Evolutionary conservation across 2,329 filamentous ascomycete species (phyloP).

Genomic region (Nigrospora sphaerica): DNA sequence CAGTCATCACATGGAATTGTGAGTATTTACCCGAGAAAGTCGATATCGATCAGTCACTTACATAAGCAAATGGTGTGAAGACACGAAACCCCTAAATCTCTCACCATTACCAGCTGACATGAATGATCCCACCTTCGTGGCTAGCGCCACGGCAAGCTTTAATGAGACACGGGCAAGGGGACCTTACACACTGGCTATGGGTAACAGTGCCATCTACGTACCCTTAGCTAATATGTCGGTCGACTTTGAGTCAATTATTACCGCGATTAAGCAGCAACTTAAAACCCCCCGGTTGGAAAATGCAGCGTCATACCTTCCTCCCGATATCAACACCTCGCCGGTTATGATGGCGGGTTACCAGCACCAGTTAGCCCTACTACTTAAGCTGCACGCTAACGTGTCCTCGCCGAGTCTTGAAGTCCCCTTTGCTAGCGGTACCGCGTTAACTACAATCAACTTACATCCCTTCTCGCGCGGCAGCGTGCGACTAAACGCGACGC

Average conservation of each 20-base stretch:
- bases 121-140: constrained; percentile 17
- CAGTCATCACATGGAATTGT: background rate
- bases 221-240: constrained; percentile 16
- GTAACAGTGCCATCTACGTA: constrained; percentile 23
- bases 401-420: constrained; percentile 7
- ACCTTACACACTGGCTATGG: constrained; percentile 27
- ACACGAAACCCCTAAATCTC: background rate
- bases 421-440: constrained; percentile 9
- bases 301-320: constrained; percentile 11
- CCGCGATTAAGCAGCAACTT: constrained; percentile 6
- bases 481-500: constrained; percentile 11
- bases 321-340: constrained; percentile 5
- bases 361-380: constrained; percentile 37
- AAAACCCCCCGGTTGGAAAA: constrained; percentile 7
- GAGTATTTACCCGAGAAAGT: background rate
- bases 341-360: constrained; percentile 24
- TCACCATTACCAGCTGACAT: background rate
- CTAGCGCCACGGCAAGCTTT: constrained; percentile 23
- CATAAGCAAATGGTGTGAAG: background rate
- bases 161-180: constrained; percentile 22
- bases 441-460: constrained; percentile 11
- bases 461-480: constrained; percentile 15
- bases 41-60: background rate
- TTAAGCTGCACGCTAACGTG: constrained; percentile 32
- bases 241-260: constrained; percentile 13